Evolutionary conservation across 179 eudicot species (phyloP).

Genomic region (Patellifolia procumbens): DNA sequence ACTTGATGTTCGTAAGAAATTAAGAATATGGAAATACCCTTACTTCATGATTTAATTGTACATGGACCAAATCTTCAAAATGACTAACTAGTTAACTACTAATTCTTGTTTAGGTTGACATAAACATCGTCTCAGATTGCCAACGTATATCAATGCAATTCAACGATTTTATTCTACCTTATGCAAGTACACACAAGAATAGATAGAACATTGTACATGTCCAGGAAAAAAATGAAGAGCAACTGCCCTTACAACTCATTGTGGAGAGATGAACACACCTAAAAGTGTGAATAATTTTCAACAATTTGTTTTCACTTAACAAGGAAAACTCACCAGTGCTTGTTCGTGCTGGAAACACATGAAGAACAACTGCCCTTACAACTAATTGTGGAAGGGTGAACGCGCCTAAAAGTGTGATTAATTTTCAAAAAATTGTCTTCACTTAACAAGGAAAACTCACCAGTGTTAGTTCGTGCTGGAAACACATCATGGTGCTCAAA

Average conservation of each 20-base stretch:
- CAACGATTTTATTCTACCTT: neutral
- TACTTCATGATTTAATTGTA: neutral
- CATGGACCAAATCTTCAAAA: neutral
- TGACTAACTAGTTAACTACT: neutral
- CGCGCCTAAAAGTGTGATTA: too few relatives aligned
- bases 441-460: too few relatives aligned
- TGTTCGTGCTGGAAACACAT: too few relatives aligned
- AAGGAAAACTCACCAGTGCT: constrained; percentile 70
- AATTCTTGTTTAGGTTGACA: neutral
- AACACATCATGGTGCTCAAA: constrained; percentile 89
- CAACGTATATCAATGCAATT: too few relatives aligned
- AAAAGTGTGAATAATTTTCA: neutral
- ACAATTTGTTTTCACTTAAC: constrained; percentile 3
- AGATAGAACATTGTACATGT: neutral
- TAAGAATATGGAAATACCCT: neutral
- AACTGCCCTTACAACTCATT: neutral
- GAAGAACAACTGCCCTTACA: too few relatives aligned
- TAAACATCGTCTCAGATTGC: too few relatives aligned
- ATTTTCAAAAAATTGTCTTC: too few relatives aligned
- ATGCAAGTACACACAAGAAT: neutral
- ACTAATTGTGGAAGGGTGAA: too few relatives aligned
- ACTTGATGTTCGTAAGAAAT: neutral
- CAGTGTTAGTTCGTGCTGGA: too few relatives aligned
- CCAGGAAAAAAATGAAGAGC: neutral
- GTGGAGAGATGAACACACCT: neutral